These are phyloP conservation scores for Cymodocea nodosa DNA, from an alignment of 116 monocot genomes.

Conservation along the genomic window DNA sequence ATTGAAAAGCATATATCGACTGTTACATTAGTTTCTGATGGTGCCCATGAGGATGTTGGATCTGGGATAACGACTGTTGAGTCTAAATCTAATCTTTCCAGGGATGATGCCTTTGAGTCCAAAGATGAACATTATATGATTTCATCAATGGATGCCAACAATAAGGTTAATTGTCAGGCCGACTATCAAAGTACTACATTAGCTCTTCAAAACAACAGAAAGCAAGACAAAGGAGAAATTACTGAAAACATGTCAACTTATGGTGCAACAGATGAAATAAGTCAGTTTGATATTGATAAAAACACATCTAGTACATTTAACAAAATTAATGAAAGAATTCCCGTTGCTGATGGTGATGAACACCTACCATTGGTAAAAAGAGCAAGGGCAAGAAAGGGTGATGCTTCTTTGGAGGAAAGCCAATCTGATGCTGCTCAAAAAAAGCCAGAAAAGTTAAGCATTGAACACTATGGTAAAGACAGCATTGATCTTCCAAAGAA, in stretches of 20 bases:
- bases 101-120: constrained; percentile 12
- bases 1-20: constrained; percentile 3
- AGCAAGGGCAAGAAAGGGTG: constrained; percentile 81
- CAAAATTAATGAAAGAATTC: constrained; percentile 18
- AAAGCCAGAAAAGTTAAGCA: constrained; percentile 8
- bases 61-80: constrained; percentile 8
- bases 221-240: constrained; percentile 31
- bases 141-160: constrained; percentile 10
- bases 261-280: constrained; percentile 17
- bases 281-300: constrained; percentile 12
- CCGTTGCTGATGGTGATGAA: constrained; percentile 64
- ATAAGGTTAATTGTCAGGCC: constrained; percentile 9
- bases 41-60: constrained; percentile 1
- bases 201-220: constrained; percentile 37
- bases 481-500: neutral
- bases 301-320: constrained; percentile 16
- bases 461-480: constrained; percentile 1
- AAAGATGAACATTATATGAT: constrained; percentile 18
- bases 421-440: constrained; percentile 14
- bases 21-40: constrained; percentile 3
- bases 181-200: constrained; percentile 19
- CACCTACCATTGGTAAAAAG: constrained; percentile 96
- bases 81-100: constrained; percentile 12
- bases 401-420: constrained; percentile 32
- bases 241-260: constrained; percentile 8